Evolutionary conservation across 2,329 filamentous ascomycete species (phyloP).

Genomic region (Sarocladiaceae sp.): DNA sequence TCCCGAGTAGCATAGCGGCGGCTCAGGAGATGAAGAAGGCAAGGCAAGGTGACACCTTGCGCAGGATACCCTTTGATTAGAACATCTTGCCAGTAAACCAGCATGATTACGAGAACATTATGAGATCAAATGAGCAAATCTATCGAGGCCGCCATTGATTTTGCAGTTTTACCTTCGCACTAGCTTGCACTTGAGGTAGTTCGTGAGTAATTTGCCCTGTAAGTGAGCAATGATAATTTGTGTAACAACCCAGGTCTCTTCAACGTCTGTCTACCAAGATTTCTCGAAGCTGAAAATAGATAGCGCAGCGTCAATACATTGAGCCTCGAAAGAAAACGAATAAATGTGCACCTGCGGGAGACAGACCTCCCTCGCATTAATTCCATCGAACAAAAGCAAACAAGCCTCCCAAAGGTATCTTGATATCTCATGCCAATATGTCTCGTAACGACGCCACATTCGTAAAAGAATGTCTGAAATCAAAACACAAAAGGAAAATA

Average conservation of each 20-base stretch:
- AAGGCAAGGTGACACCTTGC: slow-evolving; percentile 53
- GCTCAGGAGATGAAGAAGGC: slow-evolving; percentile 83
- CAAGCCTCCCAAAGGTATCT: slow-evolving; percentile 13
- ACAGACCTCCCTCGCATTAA: no score
- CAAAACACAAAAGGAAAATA: slow-evolving; percentile 11
- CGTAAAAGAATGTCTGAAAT: background rate
- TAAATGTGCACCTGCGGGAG: background rate
- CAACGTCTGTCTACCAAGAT: background rate
- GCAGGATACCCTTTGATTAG: slow-evolving; percentile 79
- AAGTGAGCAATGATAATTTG: background rate
- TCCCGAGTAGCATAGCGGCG: slow-evolving; percentile 89
- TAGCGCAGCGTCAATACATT: background rate
- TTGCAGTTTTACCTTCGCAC: background rate
- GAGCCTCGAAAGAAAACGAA: no score
- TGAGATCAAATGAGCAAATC: no score
- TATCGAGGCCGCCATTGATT: no score
- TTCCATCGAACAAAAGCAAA: no score
- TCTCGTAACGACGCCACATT: background rate
- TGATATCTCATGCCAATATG: slow-evolving; percentile 1
- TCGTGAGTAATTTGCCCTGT: background rate
- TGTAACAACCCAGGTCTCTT: no score
- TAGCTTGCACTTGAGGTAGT: background rate
- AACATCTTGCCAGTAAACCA: background rate
- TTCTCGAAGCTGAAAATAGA: background rate
- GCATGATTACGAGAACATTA: no score